A percentile compares a stretch with the other conserved stretches of the same genome.
These are phyloP conservation scores for Penicillium griseofulvum DNA, from an alignment of 2,329 filamentous ascomycete species.

Conservation along the genomic window DNA sequence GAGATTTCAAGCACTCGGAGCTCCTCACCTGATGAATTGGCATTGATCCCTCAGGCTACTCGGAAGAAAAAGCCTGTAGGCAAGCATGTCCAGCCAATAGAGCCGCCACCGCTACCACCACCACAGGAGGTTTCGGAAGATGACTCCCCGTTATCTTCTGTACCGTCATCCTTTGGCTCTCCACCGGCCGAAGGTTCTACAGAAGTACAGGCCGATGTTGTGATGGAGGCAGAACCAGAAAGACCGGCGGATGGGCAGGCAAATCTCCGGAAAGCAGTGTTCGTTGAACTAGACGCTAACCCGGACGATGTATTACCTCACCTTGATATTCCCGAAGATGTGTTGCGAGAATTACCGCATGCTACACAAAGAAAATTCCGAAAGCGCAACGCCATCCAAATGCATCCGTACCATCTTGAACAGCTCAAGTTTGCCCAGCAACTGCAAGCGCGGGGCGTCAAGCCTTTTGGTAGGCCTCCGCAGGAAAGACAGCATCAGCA, in stretches of 20 bases:
- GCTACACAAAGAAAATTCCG: slow-evolving; percentile 38
- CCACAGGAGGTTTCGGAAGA: slow-evolving; percentile 15
- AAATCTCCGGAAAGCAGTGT: not conserved
- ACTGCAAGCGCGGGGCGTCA: slow-evolving; percentile 43
- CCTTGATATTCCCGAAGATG: slow-evolving; percentile 29
- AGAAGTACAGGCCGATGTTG: not conserved
- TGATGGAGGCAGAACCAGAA: not conserved
- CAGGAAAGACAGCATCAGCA: slow-evolving; percentile 13
- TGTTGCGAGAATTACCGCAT: slow-evolving; percentile 26
- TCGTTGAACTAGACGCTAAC: not conserved
- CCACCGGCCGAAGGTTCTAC: not conserved
- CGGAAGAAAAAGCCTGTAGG: slow-evolving; percentile 7
- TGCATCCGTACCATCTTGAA: slow-evolving; percentile 50
- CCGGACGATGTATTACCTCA: slow-evolving; percentile 19
- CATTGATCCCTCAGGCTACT: slow-evolving; percentile 26
- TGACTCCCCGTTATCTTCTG: slow-evolving; percentile 40
- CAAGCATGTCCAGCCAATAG: slow-evolving; percentile 5
- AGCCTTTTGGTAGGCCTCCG: slow-evolving; percentile 39
- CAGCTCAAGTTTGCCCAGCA: slow-evolving; percentile 44
- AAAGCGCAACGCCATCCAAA: slow-evolving; percentile 48
- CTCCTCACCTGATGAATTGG: slow-evolving; percentile 41
- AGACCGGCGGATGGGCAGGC: not conserved
- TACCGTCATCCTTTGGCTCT: slow-evolving; percentile 31
- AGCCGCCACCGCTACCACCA: not conserved
- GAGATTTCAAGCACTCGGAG: slow-evolving; percentile 10